Evolutionary conservation across 345 rosid species (phyloP).

Genomic region (Eucalyptus pauciflora): DNA sequence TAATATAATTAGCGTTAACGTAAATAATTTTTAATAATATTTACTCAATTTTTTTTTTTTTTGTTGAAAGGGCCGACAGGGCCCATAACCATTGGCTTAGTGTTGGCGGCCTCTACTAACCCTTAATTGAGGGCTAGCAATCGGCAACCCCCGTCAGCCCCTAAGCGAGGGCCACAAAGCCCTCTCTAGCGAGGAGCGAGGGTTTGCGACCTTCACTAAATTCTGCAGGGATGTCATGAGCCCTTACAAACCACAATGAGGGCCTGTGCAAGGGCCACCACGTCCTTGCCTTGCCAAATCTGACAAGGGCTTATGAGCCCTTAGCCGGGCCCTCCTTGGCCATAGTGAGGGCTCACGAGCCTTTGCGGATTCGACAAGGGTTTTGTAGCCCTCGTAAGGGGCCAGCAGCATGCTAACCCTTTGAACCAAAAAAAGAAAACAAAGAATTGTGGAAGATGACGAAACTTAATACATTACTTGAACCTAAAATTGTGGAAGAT

Average conservation of each 20-base stretch:
- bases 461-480: too few species aligned
- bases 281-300: neutral
- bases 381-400: neutral
- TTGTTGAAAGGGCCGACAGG: fast-evolving
- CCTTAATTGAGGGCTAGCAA: too few species aligned
- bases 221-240: neutral
- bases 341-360: neutral
- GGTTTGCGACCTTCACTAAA: neutral
- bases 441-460: neutral
- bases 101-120: fast-evolving
- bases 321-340: fast-evolving
- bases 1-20: fast-evolving
- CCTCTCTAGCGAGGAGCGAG: fast-evolving
- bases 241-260: neutral
- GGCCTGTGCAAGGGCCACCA: neutral
- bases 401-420: fast-evolving
- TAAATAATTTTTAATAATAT: too few species aligned
- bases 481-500: too few species aligned
- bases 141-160: fast-evolving
- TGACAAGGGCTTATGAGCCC: neutral
- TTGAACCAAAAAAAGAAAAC: neutral
- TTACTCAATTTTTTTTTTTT: too few species aligned
- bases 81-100: neutral
- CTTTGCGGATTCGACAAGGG: fast-evolving
- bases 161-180: neutral